These are phyloP conservation scores for Nymphaea thermarum DNA, from an alignment of 164 flowering plant species.

Conservation along the genomic window DNA sequence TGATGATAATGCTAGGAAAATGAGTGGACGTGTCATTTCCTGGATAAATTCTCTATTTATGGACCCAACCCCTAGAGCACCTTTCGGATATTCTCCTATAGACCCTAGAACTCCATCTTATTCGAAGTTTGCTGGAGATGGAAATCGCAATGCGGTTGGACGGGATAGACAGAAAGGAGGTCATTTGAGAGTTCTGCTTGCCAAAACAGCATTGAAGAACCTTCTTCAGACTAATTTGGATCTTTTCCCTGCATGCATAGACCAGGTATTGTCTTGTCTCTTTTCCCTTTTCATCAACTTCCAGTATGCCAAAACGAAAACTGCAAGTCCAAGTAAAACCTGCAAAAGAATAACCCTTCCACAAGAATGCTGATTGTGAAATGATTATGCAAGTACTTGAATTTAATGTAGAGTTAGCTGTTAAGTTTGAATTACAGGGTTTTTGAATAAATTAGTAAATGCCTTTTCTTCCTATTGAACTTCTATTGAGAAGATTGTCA, in stretches of 20 bases:
- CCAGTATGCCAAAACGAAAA: slow-evolving; percentile 13
- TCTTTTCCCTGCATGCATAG: slow-evolving; percentile 97
- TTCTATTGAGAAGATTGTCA: too few relatives aligned
- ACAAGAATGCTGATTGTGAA: too few relatives aligned
- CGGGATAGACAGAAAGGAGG: slow-evolving; percentile 84
- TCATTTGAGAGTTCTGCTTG: slow-evolving; percentile 69
- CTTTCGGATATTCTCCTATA: slow-evolving; percentile 94
- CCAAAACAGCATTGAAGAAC: slow-evolving; percentile 89
- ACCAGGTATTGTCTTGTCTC: slow-evolving; percentile 50
- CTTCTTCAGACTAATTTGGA: slow-evolving; percentile 94
- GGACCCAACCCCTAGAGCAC: slow-evolving; percentile 85
- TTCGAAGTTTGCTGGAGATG: slow-evolving; percentile 65
- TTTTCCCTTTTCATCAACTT: slow-evolving; percentile 40
- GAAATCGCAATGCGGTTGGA: slow-evolving; percentile 56
- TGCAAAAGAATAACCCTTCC: too few relatives aligned
- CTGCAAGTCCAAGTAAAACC: too few relatives aligned
- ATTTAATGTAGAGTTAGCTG: too few relatives aligned
- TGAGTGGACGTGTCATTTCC: slow-evolving; percentile 88
- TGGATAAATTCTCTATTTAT: slow-evolving; percentile 93
- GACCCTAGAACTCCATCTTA: slow-evolving; percentile 98
- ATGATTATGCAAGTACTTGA: too few relatives aligned
- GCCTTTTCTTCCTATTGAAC: too few relatives aligned
- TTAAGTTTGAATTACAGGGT: too few relatives aligned
- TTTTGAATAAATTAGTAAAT: too few relatives aligned
- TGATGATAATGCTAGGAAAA: slow-evolving; percentile 97